Percentiles rank a stretch among this genome's conserved stretches.
These are phyloP conservation scores for Albifimbria verrucaria DNA, from an alignment of 2,329 filamentous ascomycete genomes.

Conservation along the genomic window DNA sequence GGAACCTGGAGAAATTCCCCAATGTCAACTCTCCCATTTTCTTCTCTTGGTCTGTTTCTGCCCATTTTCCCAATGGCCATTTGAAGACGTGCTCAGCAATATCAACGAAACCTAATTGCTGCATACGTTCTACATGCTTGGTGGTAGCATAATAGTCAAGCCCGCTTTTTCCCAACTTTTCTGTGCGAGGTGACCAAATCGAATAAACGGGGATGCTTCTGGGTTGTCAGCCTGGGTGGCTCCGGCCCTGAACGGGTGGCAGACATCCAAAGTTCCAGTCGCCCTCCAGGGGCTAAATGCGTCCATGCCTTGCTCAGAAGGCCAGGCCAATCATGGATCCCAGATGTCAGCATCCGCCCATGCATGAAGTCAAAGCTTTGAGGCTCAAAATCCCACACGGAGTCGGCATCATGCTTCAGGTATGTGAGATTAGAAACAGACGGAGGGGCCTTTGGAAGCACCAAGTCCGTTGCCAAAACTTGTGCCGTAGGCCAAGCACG, in stretches of 20 bases:
- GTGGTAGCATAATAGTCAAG: neutral
- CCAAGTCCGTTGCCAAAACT: neutral
- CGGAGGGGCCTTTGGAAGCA: neutral
- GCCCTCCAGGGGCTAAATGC: neutral
- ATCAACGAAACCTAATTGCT: neutral
- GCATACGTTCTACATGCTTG: neutral
- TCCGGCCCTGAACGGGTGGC: neutral
- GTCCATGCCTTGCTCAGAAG: neutral
- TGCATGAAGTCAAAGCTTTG: neutral
- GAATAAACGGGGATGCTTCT: neutral
- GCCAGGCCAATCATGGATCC: neutral
- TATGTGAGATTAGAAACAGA: neutral
- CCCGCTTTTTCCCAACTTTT: neutral
- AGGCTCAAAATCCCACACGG: neutral
- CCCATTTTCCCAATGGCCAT: neutral
- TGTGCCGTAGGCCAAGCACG: neutral
- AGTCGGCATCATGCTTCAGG: neutral
- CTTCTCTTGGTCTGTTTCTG: neutral
- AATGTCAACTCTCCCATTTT: neutral
- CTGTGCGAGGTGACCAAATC: neutral
- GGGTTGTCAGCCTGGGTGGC: neutral
- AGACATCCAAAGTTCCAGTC: neutral
- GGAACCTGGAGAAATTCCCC: neutral
- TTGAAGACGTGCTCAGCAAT: neutral
- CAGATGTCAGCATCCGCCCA: neutral